Evolutionary conservation across 179 eudicot species (phyloP).

Genomic region (Heliamphora pulchella): DNA sequence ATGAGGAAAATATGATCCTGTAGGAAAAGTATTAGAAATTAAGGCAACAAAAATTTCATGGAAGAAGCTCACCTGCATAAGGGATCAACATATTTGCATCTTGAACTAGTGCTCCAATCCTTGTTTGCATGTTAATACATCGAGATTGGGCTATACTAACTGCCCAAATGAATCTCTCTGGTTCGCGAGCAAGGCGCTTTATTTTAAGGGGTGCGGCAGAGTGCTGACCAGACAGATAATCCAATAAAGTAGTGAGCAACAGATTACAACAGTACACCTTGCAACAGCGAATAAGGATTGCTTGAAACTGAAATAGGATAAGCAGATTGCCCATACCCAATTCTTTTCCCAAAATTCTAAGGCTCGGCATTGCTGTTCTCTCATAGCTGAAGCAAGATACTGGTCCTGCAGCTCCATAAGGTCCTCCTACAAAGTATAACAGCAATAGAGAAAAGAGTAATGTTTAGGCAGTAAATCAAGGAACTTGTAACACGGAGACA

Average conservation of each 20-base stretch:
- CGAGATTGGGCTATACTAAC: constrained; percentile 83
- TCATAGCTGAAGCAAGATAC: constrained; percentile 57
- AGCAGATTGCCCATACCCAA: constrained; percentile 51
- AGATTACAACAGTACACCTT: constrained; percentile 2
- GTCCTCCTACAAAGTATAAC: constrained; percentile 58
- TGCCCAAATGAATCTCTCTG: constrained; percentile 93
- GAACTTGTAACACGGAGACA: background rate
- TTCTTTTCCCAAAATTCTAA: constrained; percentile 94
- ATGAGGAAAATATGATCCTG: background rate
- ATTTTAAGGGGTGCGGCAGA: constrained; percentile 86
- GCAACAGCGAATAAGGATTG: constrained; percentile 10
- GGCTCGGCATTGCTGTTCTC: constrained; percentile 63
- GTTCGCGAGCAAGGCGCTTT: constrained; percentile 80
- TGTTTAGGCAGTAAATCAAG: constrained; percentile 17
- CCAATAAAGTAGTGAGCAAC: constrained; percentile 8
- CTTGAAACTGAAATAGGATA: constrained; percentile 5
- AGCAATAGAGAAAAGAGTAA: constrained; percentile 2
- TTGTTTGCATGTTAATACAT: constrained; percentile 59
- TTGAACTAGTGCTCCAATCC: constrained; percentile 81
- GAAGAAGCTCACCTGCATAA: constrained; percentile 75
- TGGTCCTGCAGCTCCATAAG: constrained; percentile 80
- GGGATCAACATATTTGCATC: constrained; percentile 86
- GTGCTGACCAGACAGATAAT: constrained; percentile 43
- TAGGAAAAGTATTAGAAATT: background rate
- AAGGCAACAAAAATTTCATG: background rate